Conservation (phyloP, 495 filamentous ascomycete species). For the Parathielavia appendiculata region DNA sequence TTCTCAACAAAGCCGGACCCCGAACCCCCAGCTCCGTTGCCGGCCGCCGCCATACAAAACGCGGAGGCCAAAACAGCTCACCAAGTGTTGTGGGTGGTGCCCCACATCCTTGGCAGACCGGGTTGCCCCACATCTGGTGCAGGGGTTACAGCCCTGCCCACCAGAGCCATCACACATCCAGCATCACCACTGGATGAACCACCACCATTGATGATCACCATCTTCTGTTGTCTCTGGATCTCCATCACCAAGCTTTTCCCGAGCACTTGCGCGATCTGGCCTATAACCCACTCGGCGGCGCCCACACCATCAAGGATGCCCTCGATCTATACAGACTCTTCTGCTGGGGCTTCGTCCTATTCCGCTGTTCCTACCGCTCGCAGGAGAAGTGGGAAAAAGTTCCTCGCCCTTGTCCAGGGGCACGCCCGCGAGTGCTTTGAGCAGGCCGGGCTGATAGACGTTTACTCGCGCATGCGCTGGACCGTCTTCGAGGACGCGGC, state of each 20-base stretch:
- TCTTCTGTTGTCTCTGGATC: no score
- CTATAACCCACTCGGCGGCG: background rate
- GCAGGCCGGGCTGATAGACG: background rate
- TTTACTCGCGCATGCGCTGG: background rate
- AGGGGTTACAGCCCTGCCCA: no score
- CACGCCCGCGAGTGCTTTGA: background rate
- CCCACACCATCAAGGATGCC: background rate
- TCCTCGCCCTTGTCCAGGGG: background rate
- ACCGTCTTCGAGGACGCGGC: constrained; percentile 2
- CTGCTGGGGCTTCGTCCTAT: constrained; percentile 1
- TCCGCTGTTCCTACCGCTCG: background rate
- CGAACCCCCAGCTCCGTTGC: background rate
- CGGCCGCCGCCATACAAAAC: background rate
- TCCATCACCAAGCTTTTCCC: no score
- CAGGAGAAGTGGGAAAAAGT: constrained; percentile 4
- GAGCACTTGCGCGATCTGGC: background rate
- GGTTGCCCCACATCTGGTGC: no score
- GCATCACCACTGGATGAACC: no score
- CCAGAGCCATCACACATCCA: no score
- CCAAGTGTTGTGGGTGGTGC: no score
- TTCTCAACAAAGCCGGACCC: constrained; percentile 1
- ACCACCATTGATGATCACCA: no score
- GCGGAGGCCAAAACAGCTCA: background rate
- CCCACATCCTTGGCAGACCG: no score
- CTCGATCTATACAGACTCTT: background rate